Conservation (phyloP, 805 yeast genomes). For the Metschnikowia reukaufii region DNA sequence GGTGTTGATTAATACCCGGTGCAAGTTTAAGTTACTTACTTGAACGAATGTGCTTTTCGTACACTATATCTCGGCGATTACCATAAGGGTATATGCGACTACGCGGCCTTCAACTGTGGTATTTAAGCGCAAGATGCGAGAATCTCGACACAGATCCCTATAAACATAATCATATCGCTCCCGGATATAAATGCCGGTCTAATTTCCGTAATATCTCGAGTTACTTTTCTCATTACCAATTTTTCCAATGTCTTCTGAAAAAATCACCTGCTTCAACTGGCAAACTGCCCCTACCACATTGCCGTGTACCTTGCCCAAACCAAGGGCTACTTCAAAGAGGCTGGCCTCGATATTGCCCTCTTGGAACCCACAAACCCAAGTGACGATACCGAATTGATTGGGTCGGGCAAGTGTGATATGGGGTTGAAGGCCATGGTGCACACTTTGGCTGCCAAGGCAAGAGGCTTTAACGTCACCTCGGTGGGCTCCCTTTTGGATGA, state of each 20-base stretch:
- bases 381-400: constrained; percentile 57
- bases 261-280: constrained; percentile 54
- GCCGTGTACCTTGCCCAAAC: constrained; percentile 51
- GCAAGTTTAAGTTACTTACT: no score
- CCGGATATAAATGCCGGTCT: no score
- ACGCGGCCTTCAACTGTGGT: background rate
- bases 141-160: no score
- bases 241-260: constrained; percentile 28
- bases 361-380: constrained; percentile 58
- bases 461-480: constrained; percentile 57
- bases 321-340: constrained; percentile 51
- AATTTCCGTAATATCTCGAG: background rate
- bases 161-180: no score
- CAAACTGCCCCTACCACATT: constrained; percentile 56
- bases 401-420: constrained; percentile 58
- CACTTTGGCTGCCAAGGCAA: constrained; percentile 58
- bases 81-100: constrained; percentile 1
- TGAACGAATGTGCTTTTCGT: no score
- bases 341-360: constrained; percentile 51
- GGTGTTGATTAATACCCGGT: no score
- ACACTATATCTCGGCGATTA: no score
- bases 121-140: background rate
- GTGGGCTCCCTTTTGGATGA: constrained; percentile 56
- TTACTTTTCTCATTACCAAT: no score
- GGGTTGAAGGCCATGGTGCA: constrained; percentile 63